Conservation (phyloP, 1,284 basidiomycete genomes). For the Puccinia horiana region DNA sequence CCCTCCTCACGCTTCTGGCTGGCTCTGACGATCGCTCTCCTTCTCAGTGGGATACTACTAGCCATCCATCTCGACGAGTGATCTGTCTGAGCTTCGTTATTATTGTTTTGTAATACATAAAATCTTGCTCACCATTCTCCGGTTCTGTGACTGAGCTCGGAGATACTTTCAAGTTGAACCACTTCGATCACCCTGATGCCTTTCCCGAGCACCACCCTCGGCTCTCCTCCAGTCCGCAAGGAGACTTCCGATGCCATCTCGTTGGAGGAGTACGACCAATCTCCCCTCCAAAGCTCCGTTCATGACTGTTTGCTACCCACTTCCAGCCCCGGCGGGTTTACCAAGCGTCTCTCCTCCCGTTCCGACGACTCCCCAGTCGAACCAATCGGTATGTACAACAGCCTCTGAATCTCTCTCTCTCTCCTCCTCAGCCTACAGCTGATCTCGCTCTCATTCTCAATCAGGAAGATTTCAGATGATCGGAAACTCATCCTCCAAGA, state of each 20-base stretch:
- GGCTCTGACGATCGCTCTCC: not conserved
- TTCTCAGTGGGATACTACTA: slow-evolving; percentile 19
- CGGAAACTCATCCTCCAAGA: not conserved
- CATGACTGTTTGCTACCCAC: not conserved
- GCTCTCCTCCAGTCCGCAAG: not conserved
- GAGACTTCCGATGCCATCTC: not conserved
- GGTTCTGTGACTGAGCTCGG: too few species aligned
- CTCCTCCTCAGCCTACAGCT: not conserved
- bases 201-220: too few species aligned
- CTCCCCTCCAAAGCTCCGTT: not conserved
- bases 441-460: slow-evolving; percentile 6
- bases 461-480: slow-evolving; percentile 6
- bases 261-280: not conserved
- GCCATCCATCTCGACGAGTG: not conserved
- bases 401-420: not conserved
- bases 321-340: not conserved
- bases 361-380: not conserved
- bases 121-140: too few species aligned
- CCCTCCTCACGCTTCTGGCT: not conserved
- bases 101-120: too few species aligned
- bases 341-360: too few species aligned
- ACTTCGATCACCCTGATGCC: too few species aligned
- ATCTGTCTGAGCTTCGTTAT: not conserved
- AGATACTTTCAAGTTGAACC: too few species aligned
- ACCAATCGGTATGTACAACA: not conserved